A percentile compares a stretch with the other conserved stretches of the same genome.
These are phyloP conservation scores for Oryza glaberrima DNA, from an alignment of 176 grass and related monocot genomes.

Conservation along the genomic window DNA sequence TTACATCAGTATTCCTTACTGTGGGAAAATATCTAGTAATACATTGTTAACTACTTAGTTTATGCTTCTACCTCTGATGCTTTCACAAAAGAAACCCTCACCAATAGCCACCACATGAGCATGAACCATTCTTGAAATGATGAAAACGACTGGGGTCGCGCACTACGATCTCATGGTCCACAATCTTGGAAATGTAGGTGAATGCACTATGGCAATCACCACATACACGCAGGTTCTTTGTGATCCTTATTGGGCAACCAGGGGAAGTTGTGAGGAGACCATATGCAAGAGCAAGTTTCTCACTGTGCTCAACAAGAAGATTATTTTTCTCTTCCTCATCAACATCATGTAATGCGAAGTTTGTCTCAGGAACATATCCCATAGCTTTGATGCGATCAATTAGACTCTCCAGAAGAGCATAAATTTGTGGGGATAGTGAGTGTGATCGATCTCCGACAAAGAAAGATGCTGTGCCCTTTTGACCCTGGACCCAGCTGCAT, in stretches of 20 bases:
- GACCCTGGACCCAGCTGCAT: conserved; percentile 86
- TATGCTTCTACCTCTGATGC: neutral
- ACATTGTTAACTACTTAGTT: conserved; percentile 1
- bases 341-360: conserved; percentile 85
- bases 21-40: neutral
- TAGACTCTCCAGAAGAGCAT: conserved; percentile 63
- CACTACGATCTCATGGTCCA: conserved; percentile 87
- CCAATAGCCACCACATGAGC: conserved; percentile 83
- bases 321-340: conserved; percentile 86
- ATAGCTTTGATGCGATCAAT: conserved; percentile 76
- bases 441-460: conserved; percentile 85
- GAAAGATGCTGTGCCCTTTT: conserved; percentile 75
- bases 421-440: conserved; percentile 69
- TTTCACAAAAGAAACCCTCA: conserved; percentile 31
- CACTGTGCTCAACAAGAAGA: conserved; percentile 76
- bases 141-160: conserved; percentile 88
- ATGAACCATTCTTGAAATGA: conserved; percentile 78
- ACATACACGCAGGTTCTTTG: conserved; percentile 82
- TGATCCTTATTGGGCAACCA: conserved; percentile 78
- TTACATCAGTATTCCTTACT: conserved; percentile 12
- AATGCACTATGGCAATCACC: conserved; percentile 89
- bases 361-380: conserved; percentile 77
- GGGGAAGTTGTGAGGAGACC: conserved; percentile 68
- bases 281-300: conserved; percentile 89
- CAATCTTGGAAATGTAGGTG: conserved; percentile 73